Base-by-base conservation (phyloP, 805 yeast genomes). In the Candida nanaspora region DNA sequence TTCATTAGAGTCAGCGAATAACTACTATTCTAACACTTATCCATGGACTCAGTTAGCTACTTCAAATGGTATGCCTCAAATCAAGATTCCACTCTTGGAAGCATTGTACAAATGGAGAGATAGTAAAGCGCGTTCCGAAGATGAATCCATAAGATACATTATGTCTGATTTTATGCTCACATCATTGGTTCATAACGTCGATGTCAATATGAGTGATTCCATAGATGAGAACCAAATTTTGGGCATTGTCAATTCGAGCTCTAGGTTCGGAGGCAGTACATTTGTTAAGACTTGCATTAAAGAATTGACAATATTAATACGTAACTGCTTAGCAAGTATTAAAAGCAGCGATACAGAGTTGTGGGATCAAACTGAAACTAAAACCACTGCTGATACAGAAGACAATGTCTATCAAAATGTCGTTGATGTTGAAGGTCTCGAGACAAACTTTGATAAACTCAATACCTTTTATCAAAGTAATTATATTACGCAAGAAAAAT, bases 91-190 rank as follows among this genome's bases (percentile, higher is more conserved):
- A 0, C 56, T 87, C 6, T 69, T 86, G 15, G 76, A 70, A 45
- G 76, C 64, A 0, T 64, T 93, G 16, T 86, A 74, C 50, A 68
- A 75, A 33, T 93, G 97, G 97, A 75, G 98, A 59, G 98, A 93
- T 57, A 38, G 45, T 1, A 54, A 73, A 28, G 98, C 97, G 2
- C 71, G 94, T 47, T 49, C 65, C 30, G 71, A 75, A 36, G 98
- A 93, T 58, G 98, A 93, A 62, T 84, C 95, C 2, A 77, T 82
- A 2, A 68, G 94, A 45, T 91, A 68, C 52, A 69, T 93, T 14
- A 82, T 89, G 91, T 77, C 95, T 5, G 88, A 86, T 53, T 93
- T 82, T 50, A 58, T 82, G 13, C 55, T 93, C 30, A 79, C 81
- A 0, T 70, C 81, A 0, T 59, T 93, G 34, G 79, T 51, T 19